Evolutionary conservation across 352 stramenopile genomes (phyloP), one percentile per base, ranked within the genome.

Genomic region (Globisporangium alternatum): DNA sequence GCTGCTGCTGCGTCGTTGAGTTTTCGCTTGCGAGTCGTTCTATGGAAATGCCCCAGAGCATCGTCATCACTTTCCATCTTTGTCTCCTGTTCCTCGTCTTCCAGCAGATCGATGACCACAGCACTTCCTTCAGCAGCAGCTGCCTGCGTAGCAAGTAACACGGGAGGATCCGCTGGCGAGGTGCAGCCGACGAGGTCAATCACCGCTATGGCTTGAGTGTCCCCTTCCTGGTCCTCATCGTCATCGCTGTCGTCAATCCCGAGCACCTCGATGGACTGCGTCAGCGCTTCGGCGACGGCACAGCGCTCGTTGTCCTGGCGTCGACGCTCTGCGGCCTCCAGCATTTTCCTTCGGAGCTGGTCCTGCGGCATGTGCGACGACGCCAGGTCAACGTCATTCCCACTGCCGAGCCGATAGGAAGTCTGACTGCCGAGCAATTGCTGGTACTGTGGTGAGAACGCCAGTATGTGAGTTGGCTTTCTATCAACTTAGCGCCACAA

Each of bases 291-390:
- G 4, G 61, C 30, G 41, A 64, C 33, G 17, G 45, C 62, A 35
- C 71, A 89, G 22, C 67, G 56, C 4, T 76, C 55, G 33, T 74
- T 77, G 54, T 90, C 81, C 21, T 53, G 66, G 1, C 72, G 76
- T 59, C 80, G 77, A 10, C 77, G 72, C 45, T 89, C 81, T 5
- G 79, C 79, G n/a, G 78, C 80, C n/a, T 78, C 76, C 10, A 86
- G 43, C 10, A 78, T 68, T n/a, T 78, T 81, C 13, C 39, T 44
- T 35, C 75, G 67, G 15, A 86, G 67, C 21, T 55, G 9, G 19
- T 41, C 31, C 25, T 17, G 31, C 5, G 21, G 41, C 56, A 25
- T 43, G 52, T 13, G 52, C 25, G 19, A 57, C 9, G 4, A 44
- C 22, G 35, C n/a, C 52, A 28, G 25, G 9, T 31, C 59, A 33